A percentile compares a stretch with the other conserved stretches of the same genome.
Conservation (phyloP, 768 basidiomycete genomes). For the Mycena vitilis region DNA sequence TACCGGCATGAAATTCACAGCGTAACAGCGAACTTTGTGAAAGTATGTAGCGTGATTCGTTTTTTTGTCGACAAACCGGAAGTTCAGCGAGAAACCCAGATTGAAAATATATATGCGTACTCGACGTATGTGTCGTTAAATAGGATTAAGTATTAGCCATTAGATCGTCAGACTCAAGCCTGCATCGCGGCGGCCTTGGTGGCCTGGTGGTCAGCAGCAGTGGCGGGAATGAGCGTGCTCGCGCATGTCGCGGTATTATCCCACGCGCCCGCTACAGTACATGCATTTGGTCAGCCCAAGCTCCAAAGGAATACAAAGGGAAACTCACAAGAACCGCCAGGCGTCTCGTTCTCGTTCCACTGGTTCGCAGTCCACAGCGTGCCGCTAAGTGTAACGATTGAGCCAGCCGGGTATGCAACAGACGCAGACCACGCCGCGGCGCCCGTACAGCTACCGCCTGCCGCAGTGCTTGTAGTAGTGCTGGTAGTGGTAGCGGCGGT, state of each 20-base stretch:
- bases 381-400: constrained; percentile 14
- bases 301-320: not conserved
- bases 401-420: constrained; percentile 25
- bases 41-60: no score
- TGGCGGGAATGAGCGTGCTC: constrained; percentile 10
- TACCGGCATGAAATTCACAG: no score
- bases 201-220: constrained; percentile 1
- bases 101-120: no score
- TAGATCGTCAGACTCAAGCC: no score
- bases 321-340: constrained; percentile 22
- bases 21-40: no score
- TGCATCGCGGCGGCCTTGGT: constrained; percentile 9
- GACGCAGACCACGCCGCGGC: constrained; percentile 21
- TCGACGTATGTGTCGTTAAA: no score
- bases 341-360: constrained; percentile 29
- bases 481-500: constrained; percentile 15
- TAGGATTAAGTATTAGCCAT: no score
- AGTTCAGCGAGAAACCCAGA: no score
- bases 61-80: no score
- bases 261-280: constrained; percentile 15
- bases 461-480: not conserved
- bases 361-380: constrained; percentile 29
- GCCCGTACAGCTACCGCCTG: constrained; percentile 29
- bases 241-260: constrained; percentile 18
- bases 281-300: constrained; percentile 6